Conservation (phyloP, 2,329 filamentous ascomycete species). For the Nigrospora osmanthi region DNA sequence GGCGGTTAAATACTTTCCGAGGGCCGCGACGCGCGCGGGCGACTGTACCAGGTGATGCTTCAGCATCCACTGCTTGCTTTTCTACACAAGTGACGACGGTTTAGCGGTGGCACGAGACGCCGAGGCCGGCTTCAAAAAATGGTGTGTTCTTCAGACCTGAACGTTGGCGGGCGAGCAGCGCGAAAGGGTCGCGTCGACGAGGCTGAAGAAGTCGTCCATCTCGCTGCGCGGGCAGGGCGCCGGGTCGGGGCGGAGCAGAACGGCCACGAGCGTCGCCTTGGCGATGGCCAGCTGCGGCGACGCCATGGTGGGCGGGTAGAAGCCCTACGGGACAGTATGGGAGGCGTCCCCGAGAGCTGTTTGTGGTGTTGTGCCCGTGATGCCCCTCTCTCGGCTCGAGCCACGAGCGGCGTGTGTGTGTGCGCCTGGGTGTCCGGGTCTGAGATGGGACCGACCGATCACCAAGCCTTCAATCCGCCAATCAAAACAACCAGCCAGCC, state of each 20-base stretch:
- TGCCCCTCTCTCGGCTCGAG: too few species aligned
- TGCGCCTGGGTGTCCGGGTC: too few species aligned
- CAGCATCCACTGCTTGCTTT: constrained; percentile 81
- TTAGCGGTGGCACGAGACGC: constrained; percentile 24
- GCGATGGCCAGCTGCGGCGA: constrained; percentile 68
- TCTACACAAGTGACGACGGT: constrained; percentile 47
- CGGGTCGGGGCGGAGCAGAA: constrained; percentile 69
- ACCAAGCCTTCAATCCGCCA: too few species aligned
- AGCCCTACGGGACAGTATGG: too few species aligned
- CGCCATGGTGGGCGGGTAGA: constrained; percentile 37
- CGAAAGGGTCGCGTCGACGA: constrained; percentile 56
- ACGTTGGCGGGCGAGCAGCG: constrained; percentile 75
- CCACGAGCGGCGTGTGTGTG: too few species aligned
- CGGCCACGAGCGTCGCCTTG: constrained; percentile 69
- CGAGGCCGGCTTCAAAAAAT: constrained; percentile 21
- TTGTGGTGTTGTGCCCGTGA: too few species aligned
- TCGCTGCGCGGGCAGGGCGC: constrained; percentile 58
- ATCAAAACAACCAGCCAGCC: too few species aligned
- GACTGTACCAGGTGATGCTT: constrained; percentile 60
- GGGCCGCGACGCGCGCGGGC: constrained; percentile 51
- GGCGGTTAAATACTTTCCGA: constrained; percentile 70
- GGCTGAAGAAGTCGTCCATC: constrained; percentile 60
- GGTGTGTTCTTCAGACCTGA: constrained; percentile 65
- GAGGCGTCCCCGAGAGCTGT: too few species aligned
- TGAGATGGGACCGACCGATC: too few species aligned